phyloP scores from a whole-genome alignment of 1,284 basidiomycete genomes.

The Ustilago loliicola region DNA sequence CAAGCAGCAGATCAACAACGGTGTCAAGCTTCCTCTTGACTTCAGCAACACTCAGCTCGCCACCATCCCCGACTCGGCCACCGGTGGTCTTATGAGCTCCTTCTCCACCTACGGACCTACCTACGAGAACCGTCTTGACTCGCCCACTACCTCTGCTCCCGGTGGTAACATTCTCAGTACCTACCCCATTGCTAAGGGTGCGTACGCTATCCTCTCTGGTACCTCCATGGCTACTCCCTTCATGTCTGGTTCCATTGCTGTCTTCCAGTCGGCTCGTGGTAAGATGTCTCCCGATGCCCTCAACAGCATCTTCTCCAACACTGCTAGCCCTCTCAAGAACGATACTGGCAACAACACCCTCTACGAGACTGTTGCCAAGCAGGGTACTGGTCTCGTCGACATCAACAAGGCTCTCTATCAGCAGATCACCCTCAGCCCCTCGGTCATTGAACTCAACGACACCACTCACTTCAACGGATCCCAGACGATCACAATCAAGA shows the following conservation, averaged over 20 bases:
- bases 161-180: conserved; percentile 73
- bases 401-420: conserved; percentile 77
- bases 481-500: conserved; percentile 58
- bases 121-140: conserved; percentile 76
- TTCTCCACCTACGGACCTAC: conserved; percentile 77
- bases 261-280: conserved; percentile 75
- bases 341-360: conserved; percentile 74
- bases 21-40: conserved; percentile 72
- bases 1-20: conserved; percentile 72
- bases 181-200: conserved; percentile 65
- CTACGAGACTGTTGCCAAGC: conserved; percentile 76
- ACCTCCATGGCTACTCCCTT: conserved; percentile 71
- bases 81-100: conserved; percentile 76
- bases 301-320: conserved; percentile 76
- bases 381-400: conserved; percentile 79
- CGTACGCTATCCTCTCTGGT: conserved; percentile 73
- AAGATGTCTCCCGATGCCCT: conserved; percentile 67
- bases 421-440: conserved; percentile 74
- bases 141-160: conserved; percentile 76
- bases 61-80: conserved; percentile 70
- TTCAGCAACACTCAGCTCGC: conserved; percentile 74
- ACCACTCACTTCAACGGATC: conserved; percentile 72
- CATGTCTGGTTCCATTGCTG: conserved; percentile 77
- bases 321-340: conserved; percentile 74
- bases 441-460: conserved; percentile 79